Evolutionary conservation across 306 rosid genomes (phyloP), one percentile per base, ranked within the genome.

Genomic region (Castanea mollissima): DNA sequence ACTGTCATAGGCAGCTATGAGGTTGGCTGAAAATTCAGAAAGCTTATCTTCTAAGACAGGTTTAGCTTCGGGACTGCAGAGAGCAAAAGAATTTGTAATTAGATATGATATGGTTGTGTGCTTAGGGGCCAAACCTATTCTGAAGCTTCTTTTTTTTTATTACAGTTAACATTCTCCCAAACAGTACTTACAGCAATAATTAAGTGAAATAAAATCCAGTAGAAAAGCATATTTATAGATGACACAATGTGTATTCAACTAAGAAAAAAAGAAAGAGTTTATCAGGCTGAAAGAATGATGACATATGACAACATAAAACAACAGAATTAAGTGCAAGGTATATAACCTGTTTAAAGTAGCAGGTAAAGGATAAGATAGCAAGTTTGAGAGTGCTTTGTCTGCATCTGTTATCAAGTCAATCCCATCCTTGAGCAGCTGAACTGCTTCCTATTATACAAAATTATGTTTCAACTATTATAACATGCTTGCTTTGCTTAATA

Each of bases 391-490:
- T 11, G 87, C 87, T 75, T 87, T 90, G 74, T 91, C 97, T 68
- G 96, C 91, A 80, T 95, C 98, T 72, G 89, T 82, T 83, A 88
- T 80, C 91, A 95, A 86, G 79, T 91, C 94, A 76, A 95, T 90
- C 79, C 93, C 97, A 83, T 91, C 98, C 85, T 93, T 95, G 18
- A 95, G 98, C 64, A 90, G 90, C 81, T 93, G 84, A 75, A 88
- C 77, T 19, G 94, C 88, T 68, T 93, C 99, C 99, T 95, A 87
- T 76, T 32, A 54, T 62, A 71, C 80, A 58, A 82, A 64, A 55
- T 63, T 44, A 57, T 41, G 31, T 31, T 55, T 74, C 56, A 73
- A 51, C 75, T 41, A n/a, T 21, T 60, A 74, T 34, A 65, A 55
- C 27, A 71, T 57, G 71, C 76, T 54, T 72, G 20, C 52, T 34